A percentile compares a stretch with the other conserved stretches of the same genome.
Evolutionary conservation across 1,139 yeast genomes (phyloP).

Genomic region (Geotrichum aggregatum): DNA sequence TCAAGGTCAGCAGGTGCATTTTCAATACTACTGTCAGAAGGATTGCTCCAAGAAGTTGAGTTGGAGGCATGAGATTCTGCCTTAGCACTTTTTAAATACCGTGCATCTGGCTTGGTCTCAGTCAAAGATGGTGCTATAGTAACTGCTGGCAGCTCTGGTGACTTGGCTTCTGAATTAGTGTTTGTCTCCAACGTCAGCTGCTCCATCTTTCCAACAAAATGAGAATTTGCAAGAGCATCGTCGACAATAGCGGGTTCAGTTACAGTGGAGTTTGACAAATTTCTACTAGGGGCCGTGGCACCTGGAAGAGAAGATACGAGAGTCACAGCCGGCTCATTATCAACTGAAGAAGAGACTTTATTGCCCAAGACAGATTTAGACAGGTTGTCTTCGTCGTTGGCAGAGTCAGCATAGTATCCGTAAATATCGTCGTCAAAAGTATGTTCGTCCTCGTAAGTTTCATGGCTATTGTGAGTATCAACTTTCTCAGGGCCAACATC

Average conservation of each 20-base stretch:
- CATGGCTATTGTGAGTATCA: neutral
- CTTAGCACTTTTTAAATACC: no score
- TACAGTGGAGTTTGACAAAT: neutral
- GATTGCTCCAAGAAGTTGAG: no score
- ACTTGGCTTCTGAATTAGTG: no score
- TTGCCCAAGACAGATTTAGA: neutral
- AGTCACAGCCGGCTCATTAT: neutral
- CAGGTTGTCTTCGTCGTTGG: conserved; percentile 4
- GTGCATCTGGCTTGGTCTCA: no score
- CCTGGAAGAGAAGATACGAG: neutral
- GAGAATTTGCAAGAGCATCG: no score
- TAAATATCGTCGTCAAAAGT: conserved; percentile 19
- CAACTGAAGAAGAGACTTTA: neutral
- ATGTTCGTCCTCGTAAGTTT: conserved; percentile 10
- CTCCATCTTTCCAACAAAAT: no score
- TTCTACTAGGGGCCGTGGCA: neutral
- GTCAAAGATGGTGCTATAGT: no score
- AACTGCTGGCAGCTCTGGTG: no score
- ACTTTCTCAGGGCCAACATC: neutral
- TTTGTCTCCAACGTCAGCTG: no score
- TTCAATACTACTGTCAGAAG: no score
- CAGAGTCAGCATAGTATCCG: conserved; percentile 15
- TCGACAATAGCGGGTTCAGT: neutral
- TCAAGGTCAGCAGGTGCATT: no score
- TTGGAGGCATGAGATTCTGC: no score